Base-by-base conservation (phyloP, 768 basidiomycete genomes). In the Serendipita vermifera region DNA sequence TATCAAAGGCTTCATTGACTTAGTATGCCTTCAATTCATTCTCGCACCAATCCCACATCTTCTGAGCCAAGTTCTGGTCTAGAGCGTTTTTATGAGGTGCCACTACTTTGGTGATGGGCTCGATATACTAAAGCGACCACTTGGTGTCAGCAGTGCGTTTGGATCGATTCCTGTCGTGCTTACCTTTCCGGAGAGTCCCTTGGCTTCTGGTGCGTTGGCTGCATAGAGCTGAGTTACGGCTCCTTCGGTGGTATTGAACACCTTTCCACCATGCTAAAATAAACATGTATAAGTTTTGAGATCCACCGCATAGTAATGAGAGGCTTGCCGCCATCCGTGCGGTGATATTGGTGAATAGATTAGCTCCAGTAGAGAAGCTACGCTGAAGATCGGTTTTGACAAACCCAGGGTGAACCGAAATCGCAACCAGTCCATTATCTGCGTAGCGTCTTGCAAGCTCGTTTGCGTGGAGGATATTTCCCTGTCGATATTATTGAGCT, bases 381-480 rank as follows among this genome's bases (percentile, higher is more conserved):
- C 33, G 0, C 58, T 35, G 1, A 62, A 17, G 39, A 15, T 71
- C 70, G 0, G 70, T 66, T 2, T 64, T 40, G 13, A 75, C 57
- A 55, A 66, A 65, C 55, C 77, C 76, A 1, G 80, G 77, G 58
- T 79, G 69, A 26, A 78, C 61, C 14, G 73, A 66, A 22, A 68
- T 67, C 2, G 72, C 73, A 0, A 80, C 67, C 53, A 81, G 73
- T 6, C 72, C 74, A 59, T 73, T 60, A 29, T 75, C 72, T 1
- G 66, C 72, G 60, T 76, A 75, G 58, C 75, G 68, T 46, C 75
- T 64, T 24, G 73, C 74, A 24, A 79, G 64, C 62, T 78, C 79
- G 22, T 68, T 60, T 3, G 75, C 66, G 9, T 72, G 63, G 3
- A 77, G 68, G 1, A 76, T 65, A 51, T 76, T 73, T 13, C 67